Evolutionary conservation across 257 asterid genomes (phyloP).

Genomic region (Solanum ossicruentum): DNA sequence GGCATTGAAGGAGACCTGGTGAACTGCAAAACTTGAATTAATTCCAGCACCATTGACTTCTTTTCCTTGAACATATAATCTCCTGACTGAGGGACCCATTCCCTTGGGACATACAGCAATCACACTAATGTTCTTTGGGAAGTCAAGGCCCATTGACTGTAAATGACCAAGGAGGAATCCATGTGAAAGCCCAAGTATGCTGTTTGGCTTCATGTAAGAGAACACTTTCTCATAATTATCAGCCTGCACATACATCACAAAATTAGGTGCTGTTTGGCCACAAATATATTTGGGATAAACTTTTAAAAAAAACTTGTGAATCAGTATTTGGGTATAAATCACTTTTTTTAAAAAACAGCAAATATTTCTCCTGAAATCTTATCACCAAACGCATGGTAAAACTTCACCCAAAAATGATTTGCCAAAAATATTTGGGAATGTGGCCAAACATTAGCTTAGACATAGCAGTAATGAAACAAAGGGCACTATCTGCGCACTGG

Average conservation of each 20-base stretch:
- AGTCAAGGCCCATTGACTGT: constrained; percentile 75
- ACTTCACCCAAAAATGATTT: no score
- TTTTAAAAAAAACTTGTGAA: no score
- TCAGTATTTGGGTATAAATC: no score
- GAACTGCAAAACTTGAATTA: constrained; percentile 90
- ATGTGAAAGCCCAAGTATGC: constrained; percentile 96
- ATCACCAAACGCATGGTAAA: no score
- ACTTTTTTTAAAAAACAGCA: no score
- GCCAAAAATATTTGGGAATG: no score
- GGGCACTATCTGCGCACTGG: background rate
- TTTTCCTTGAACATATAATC: constrained; percentile 92
- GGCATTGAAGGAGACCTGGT: constrained; percentile 43
- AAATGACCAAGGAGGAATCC: constrained; percentile 96
- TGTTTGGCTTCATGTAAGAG: constrained; percentile 90
- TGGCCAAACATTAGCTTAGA: background rate
- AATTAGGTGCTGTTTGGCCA: background rate
- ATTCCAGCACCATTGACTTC: constrained; percentile 97
- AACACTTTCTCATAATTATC: constrained; percentile 79
- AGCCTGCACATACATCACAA: constrained; percentile 40
- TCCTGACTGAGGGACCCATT: constrained; percentile 99
- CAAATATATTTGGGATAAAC: no score
- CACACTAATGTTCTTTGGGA: constrained; percentile 83
- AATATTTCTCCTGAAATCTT: no score
- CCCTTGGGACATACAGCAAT: constrained; percentile 98
- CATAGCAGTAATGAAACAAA: background rate